phyloP scores from a whole-genome alignment of 2,329 filamentous ascomycete genomes.

The Calonectria pauciramosa region DNA sequence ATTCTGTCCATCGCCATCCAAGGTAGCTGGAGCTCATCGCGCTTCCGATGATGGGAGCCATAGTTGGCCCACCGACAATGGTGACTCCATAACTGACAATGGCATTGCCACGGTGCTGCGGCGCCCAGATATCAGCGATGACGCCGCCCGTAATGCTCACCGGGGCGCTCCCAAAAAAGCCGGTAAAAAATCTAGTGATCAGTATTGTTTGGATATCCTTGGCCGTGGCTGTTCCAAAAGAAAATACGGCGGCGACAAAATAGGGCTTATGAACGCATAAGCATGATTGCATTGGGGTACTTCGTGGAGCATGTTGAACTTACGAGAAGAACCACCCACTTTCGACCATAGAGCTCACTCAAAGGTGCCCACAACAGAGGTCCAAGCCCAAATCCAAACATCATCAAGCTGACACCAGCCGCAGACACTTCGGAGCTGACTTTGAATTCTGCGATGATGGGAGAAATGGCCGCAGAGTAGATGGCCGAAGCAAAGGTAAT shows the following conservation, averaged over 20 bases:
- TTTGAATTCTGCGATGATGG: background rate
- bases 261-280: constrained; percentile 52
- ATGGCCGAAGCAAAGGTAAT: background rate
- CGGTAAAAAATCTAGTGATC: constrained; percentile 74
- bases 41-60: constrained; percentile 60
- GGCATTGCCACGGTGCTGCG: constrained; percentile 67
- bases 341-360: constrained; percentile 67
- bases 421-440: background rate
- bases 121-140: constrained; percentile 71
- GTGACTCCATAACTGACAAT: constrained; percentile 73
- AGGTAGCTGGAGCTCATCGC: constrained; percentile 49
- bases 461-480: background rate
- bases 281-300: background rate
- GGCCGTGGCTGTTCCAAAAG: constrained; percentile 69
- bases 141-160: constrained; percentile 73
- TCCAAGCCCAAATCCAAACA: constrained; percentile 66
- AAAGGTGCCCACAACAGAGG: constrained; percentile 67
- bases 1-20: constrained; percentile 64
- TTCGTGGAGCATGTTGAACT: background rate
- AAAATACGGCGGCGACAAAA: constrained; percentile 68
- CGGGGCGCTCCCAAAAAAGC: constrained; percentile 71
- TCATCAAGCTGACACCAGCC: background rate
- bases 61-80: constrained; percentile 67
- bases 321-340: constrained; percentile 45
- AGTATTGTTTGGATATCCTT: constrained; percentile 71